Conservation (phyloP, 352 stramenopile species). For the Sclerospora graminicola region DNA sequence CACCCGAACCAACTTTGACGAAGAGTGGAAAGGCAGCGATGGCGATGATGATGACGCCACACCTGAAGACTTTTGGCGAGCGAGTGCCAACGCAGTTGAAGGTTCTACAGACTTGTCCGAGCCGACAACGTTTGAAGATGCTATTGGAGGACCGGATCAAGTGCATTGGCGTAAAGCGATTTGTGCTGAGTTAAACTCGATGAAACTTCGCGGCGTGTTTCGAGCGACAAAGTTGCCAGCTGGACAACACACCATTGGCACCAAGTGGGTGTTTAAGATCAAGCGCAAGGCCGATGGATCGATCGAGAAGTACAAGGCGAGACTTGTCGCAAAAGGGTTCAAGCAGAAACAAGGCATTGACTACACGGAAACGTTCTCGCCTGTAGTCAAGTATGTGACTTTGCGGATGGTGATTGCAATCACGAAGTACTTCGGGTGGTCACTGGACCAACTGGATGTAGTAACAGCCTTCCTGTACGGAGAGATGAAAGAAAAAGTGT, state of each 20-base stretch:
- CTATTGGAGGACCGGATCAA: conserved; percentile 4
- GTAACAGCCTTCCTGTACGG: conserved; percentile 2
- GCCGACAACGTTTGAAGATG: conserved; percentile 2
- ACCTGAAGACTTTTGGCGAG: no score
- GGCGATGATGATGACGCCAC: no score
- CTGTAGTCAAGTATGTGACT: background rate
- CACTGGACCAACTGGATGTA: conserved; percentile 3
- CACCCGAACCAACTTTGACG: no score
- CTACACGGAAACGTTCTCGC: conserved; percentile 5
- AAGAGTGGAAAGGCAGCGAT: no score
- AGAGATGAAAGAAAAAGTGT: conserved; percentile 4
- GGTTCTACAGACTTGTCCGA: no score
- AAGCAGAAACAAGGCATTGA: conserved; percentile 24
- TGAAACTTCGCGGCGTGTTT: conserved; percentile 1
- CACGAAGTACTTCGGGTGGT: background rate
- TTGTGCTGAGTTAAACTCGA: conserved; percentile 3
- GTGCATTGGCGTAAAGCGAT: conserved; percentile 10
- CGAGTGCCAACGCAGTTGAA: no score
- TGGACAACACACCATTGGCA: conserved; percentile 3
- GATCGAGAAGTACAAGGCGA: conserved; percentile 22
- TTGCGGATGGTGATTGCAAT: background rate
- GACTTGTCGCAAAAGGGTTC: conserved; percentile 2
- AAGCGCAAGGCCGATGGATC: conserved; percentile 22
- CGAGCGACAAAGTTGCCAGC: conserved; percentile 1
- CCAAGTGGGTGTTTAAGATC: conserved; percentile 30